Percentiles rank a stretch among this genome's conserved stretches.
These are phyloP conservation scores for Ulvella scutata DNA, from an alignment of 139 green algal species.

Conservation along the genomic window DNA sequence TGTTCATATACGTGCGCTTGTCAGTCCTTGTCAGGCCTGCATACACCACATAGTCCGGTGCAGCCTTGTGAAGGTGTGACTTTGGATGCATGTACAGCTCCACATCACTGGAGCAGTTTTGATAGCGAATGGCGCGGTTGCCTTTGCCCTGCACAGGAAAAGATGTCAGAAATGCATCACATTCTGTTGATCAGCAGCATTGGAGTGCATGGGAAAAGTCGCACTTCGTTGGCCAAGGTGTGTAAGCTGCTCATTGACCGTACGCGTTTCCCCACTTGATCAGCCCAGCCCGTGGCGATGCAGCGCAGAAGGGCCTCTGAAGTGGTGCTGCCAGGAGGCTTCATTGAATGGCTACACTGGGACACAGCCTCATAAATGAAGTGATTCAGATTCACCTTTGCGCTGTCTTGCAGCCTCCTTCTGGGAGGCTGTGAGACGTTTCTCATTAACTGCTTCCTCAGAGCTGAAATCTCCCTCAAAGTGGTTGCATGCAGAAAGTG, in stretches of 20 bases:
- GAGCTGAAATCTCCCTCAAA: conserved; percentile 47
- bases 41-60: conserved; percentile 70
- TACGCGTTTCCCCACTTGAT: conserved; percentile 30
- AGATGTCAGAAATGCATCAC: neutral
- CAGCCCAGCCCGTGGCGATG: conserved; percentile 73
- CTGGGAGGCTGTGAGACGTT: conserved; percentile 7
- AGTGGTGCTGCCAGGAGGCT: conserved; percentile 7
- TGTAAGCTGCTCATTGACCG: neutral
- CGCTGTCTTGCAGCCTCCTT: neutral
- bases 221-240: conserved; percentile 10
- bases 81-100: conserved; percentile 79
- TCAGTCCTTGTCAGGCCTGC: conserved; percentile 48
- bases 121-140: conserved; percentile 46
- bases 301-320: conserved; percentile 37
- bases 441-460: conserved; percentile 46
- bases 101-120: conserved; percentile 18
- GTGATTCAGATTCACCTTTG: neutral
- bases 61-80: conserved; percentile 36
- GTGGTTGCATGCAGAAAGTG: conserved; percentile 54
- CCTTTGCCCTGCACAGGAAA: conserved; percentile 11
- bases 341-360: neutral
- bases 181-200: neutral
- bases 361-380: neutral
- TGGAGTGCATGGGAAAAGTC: conserved; percentile 17
- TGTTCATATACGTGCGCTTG: conserved; percentile 76